Evolutionary conservation across 2,329 filamentous ascomycete genomes (phyloP).

Genomic region (Juglanconis sp.): DNA sequence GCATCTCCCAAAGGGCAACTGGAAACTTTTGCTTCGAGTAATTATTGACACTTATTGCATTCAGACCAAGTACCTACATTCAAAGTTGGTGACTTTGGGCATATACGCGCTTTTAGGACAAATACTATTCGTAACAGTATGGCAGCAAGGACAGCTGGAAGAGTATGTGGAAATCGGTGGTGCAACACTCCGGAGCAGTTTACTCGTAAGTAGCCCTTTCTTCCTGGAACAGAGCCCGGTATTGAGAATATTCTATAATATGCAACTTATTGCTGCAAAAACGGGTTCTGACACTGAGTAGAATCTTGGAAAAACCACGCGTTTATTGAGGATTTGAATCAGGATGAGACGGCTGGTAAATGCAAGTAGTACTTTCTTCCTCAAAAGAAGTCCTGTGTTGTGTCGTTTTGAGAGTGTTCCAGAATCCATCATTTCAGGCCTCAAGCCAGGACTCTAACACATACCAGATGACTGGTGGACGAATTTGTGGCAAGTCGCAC

Average conservation of each 20-base stretch:
- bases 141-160: neutral
- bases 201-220: neutral
- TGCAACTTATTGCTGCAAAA: too few species aligned
- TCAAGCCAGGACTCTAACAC: too few species aligned
- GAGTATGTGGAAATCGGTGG: neutral
- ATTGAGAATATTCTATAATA: too few species aligned
- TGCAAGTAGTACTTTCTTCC: neutral
- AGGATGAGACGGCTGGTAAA: neutral
- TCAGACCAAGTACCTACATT: neutral
- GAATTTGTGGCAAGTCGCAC: slow-evolving; percentile 6
- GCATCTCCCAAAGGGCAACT: too few species aligned
- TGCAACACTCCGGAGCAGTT: slow-evolving; percentile 7
- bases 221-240: too few species aligned
- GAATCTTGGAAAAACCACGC: neutral
- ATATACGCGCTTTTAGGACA: neutral
- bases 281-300: too few species aligned
- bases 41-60: too few species aligned
- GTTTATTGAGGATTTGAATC: neutral
- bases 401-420: too few species aligned
- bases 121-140: neutral
- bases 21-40: too few species aligned
- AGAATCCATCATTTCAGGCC: too few species aligned
- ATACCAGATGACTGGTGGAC: neutral
- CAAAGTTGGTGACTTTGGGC: slow-evolving; percentile 4
- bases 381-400: too few species aligned